These are phyloP conservation scores for Colletotrichum sp. DNA, from an alignment of 2,329 filamentous ascomycete genomes.

Conservation along the genomic window DNA sequence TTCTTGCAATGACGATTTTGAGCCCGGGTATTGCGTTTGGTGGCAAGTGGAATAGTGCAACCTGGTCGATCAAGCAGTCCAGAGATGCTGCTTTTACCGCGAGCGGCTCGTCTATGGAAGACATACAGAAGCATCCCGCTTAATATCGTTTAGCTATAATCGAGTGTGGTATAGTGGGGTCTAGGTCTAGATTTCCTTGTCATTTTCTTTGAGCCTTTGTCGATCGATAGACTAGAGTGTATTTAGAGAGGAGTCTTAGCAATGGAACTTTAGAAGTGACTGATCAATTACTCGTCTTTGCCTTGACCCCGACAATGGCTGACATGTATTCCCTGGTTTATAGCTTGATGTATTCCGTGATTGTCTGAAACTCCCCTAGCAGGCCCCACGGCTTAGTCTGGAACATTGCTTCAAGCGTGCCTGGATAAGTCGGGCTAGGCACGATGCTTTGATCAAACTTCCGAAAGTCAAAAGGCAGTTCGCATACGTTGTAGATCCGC, in stretches of 20 bases:
- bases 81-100: neutral
- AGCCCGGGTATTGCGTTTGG: slow-evolving; percentile 30
- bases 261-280: neutral
- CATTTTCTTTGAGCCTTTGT: neutral
- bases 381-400: neutral
- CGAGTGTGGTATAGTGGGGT: rapidly evolving
- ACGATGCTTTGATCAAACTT: neutral
- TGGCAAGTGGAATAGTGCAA: neutral
- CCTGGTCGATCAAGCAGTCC: neutral
- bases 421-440: neutral
- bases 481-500: neutral
- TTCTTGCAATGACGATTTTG: slow-evolving; percentile 30
- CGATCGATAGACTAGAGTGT: neutral
- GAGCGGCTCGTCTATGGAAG: neutral
- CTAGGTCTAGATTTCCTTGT: neutral
- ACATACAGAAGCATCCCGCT: neutral
- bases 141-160: neutral
- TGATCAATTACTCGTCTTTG: neutral
- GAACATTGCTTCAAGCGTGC: neutral
- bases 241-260: neutral
- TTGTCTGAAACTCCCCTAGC: neutral
- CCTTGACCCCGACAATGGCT: neutral
- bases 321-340: neutral
- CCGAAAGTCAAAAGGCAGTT: neutral
- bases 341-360: neutral